A percentile compares a stretch with the other conserved stretches of the same genome.
Evolutionary conservation across 129 eudicot species (phyloP).

Genomic region (Sambucus nigra): DNA sequence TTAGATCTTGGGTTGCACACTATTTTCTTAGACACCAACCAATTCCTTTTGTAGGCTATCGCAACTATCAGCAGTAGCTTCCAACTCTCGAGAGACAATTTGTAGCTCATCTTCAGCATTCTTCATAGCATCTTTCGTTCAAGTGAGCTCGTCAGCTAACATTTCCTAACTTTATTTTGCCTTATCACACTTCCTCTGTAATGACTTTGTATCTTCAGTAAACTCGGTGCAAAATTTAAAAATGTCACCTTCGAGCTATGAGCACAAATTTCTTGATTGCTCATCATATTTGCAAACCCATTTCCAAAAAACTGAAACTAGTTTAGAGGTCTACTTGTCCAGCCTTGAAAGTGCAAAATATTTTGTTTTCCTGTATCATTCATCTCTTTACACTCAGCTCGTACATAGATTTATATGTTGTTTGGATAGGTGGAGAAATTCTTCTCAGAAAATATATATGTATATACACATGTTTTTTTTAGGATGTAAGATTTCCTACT

Average conservation of each 20-base stretch:
- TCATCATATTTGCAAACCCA: too few relatives aligned
- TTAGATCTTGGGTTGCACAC: slow-evolving; percentile 26
- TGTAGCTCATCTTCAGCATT: slow-evolving; percentile 44
- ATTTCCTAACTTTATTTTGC: slow-evolving; percentile 31
- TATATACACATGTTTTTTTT: too few relatives aligned
- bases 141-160: slow-evolving; percentile 36
- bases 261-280: slow-evolving; percentile 32
- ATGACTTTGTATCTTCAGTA: slow-evolving; percentile 33
- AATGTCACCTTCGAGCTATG: slow-evolving; percentile 45
- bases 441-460: too few relatives aligned
- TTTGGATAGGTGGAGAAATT: too few relatives aligned
- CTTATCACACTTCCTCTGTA: slow-evolving; percentile 30
- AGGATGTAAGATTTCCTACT: too few relatives aligned
- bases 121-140: slow-evolving; percentile 28
- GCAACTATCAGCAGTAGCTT: slow-evolving; percentile 23
- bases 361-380: too few relatives aligned
- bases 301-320: too few relatives aligned
- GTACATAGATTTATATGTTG: too few relatives aligned
- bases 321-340: too few relatives aligned
- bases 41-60: slow-evolving; percentile 55
- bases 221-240: slow-evolving; percentile 32
- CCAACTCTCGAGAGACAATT: slow-evolving; percentile 35
- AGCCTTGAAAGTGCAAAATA: too few relatives aligned
- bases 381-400: too few relatives aligned
- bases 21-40: slow-evolving; percentile 38